Evolutionary conservation across 1,284 basidiomycete genomes (phyloP).

Genomic region (Xerocomus nothofagi): DNA sequence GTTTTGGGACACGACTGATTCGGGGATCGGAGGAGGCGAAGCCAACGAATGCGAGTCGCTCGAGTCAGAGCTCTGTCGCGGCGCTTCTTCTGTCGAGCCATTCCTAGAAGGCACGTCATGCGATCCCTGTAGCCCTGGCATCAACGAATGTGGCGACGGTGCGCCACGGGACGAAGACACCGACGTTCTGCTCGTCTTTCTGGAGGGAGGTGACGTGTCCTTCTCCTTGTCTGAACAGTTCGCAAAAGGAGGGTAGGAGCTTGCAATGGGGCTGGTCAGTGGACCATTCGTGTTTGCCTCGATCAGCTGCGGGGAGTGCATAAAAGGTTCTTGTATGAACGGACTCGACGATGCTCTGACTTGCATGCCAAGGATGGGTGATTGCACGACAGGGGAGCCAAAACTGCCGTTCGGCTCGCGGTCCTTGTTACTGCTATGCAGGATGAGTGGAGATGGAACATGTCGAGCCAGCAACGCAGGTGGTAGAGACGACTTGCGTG

Average conservation of each 20-base stretch:
- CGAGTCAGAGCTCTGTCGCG: constrained; percentile 27
- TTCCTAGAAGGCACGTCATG: constrained; percentile 16
- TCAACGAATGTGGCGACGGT: constrained; percentile 14
- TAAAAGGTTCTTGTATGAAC: constrained; percentile 16
- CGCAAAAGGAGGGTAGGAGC: constrained; percentile 14
- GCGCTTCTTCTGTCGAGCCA: constrained; percentile 23
- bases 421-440: constrained; percentile 12
- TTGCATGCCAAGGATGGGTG: constrained; percentile 8
- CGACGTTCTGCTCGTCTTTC: constrained; percentile 10
- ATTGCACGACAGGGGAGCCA: constrained; percentile 8
- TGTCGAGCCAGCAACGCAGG: constrained; percentile 25
- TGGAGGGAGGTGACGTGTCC: constrained; percentile 13
- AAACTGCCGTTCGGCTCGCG: constrained; percentile 1
- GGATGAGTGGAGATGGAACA: constrained; percentile 18
- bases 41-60: constrained; percentile 26
- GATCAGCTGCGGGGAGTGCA: constrained; percentile 1
- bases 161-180: constrained; percentile 8
- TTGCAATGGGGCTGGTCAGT: constrained; percentile 14
- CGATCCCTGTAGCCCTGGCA: constrained; percentile 17
- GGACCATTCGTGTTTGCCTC: constrained; percentile 2
- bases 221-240: constrained; percentile 20
- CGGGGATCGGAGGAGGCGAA: constrained; percentile 26
- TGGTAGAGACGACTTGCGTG: constrained; percentile 17
- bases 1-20: constrained; percentile 17
- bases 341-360: constrained; percentile 13